Conservation (phyloP, 495 filamentous ascomycete genomes). For the Corynascus novoguineensis region DNA sequence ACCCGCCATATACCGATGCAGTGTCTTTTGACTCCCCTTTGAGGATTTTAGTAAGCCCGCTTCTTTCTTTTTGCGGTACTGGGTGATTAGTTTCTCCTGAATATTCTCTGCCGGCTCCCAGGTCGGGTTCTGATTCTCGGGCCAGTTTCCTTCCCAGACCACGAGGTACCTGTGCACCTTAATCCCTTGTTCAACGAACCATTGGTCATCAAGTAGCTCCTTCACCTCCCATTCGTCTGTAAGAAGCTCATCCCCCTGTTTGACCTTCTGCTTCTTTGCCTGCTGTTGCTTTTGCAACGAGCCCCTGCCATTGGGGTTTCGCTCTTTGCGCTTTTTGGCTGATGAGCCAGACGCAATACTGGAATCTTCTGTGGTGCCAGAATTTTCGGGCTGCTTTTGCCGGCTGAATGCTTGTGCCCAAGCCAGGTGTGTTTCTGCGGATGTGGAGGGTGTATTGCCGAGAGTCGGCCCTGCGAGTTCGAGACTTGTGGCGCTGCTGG, state of each 20-base stretch:
- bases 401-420: constrained; percentile 1
- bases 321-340: constrained; percentile 1
- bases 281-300: constrained; percentile 3
- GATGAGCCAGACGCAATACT: neutral
- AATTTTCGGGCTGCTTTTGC: neutral
- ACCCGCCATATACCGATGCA: constrained; percentile 14
- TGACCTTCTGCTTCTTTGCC: constrained; percentile 9
- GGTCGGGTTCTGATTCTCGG: constrained; percentile 39
- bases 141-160: constrained; percentile 46
- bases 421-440: neutral
- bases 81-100: constrained; percentile 22
- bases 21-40: constrained; percentile 11
- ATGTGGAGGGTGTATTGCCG: too few species aligned
- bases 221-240: constrained; percentile 35
- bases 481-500: too few species aligned
- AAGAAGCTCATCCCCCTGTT: neutral
- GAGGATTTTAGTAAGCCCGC: constrained; percentile 15
- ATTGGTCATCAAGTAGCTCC: constrained; percentile 32
- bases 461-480: too few species aligned
- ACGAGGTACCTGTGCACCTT: constrained; percentile 38
- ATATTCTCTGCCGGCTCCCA: constrained; percentile 46
- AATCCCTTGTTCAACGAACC: constrained; percentile 17
- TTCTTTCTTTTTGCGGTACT: constrained; percentile 31
- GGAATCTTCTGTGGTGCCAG: neutral
- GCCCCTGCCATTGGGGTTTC: neutral